These are phyloP conservation scores for Afroboletus lepidellus DNA, from an alignment of 1,284 basidiomycete genomes.

Conservation along the genomic window DNA sequence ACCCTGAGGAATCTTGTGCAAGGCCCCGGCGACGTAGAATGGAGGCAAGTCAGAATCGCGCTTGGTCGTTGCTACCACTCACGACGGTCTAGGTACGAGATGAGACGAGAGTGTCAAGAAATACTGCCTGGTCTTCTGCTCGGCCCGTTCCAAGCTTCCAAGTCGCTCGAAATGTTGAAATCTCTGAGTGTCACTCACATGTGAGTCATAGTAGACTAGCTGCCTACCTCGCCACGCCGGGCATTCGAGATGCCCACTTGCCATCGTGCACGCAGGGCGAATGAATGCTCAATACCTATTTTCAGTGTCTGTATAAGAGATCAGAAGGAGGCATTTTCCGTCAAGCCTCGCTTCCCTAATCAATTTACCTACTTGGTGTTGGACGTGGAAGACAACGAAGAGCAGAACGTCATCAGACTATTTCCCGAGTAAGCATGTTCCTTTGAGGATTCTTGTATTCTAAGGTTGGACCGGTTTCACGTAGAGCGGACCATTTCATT, in stretches of 20 bases:
- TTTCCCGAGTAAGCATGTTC: conserved; percentile 72
- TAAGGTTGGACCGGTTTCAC: not conserved
- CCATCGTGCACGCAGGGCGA: not conserved
- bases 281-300: not conserved
- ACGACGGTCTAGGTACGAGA: conserved; percentile 72
- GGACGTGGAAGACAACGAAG: conserved; percentile 88
- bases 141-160: conserved; percentile 87
- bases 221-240: conserved; percentile 5
- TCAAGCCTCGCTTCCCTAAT: conserved; percentile 81
- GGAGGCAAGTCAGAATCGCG: conserved; percentile 52
- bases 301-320: conserved; percentile 84
- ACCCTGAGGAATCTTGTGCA: conserved; percentile 64
- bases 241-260: not conserved
- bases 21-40: conserved; percentile 75
- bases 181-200: conserved; percentile 80
- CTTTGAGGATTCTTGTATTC: not conserved
- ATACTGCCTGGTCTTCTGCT: conserved; percentile 83
- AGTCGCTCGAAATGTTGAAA: conserved; percentile 68
- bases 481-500: conserved; percentile 78
- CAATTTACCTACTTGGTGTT: conserved; percentile 78
- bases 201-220: conserved; percentile 45
- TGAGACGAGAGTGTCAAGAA: conserved; percentile 91
- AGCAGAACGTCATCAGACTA: conserved; percentile 84
- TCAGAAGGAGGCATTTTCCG: conserved; percentile 83
- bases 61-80: conserved; percentile 5